phyloP scores from a whole-genome alignment of 441 rosid species.

The Adansonia rubrostipa region DNA sequence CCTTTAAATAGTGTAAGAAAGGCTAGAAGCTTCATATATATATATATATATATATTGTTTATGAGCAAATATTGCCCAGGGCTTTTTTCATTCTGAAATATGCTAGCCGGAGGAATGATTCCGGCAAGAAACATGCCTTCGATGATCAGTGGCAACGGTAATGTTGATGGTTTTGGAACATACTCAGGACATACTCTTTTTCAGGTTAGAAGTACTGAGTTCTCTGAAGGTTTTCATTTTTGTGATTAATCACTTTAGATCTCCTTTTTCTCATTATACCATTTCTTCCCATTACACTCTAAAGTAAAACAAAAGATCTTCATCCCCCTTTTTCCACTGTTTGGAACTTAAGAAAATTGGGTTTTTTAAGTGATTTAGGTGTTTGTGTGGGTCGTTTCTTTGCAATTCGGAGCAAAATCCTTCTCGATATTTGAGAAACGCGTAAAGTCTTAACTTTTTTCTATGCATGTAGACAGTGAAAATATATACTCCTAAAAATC shows the following conservation, averaged over 20 bases:
- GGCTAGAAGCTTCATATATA: not conserved
- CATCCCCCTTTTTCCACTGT: conserved; percentile 11
- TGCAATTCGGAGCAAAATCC: conserved; percentile 46
- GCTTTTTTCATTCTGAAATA: conserved; percentile 42
- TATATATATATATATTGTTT: not conserved
- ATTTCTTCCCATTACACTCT: not conserved
- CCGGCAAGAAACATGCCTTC: conserved; percentile 64
- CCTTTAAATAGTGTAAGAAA: not conserved
- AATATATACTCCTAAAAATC: conserved; percentile 18
- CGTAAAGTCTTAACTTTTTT: conserved; percentile 25
- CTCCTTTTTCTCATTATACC: not conserved
- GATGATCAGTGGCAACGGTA: conserved; percentile 47
- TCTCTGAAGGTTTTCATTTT: not conserved
- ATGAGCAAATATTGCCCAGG: not conserved
- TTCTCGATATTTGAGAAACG: conserved; percentile 53
- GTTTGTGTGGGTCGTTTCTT: conserved; percentile 27
- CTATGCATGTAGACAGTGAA: not conserved
- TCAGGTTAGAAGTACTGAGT: conserved; percentile 48
- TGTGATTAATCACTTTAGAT: conserved; percentile 1
- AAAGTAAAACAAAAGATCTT: conserved; percentile 15
- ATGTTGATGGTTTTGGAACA: conserved; percentile 49
- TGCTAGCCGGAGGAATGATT: conserved; percentile 65
- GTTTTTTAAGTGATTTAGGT: not conserved
- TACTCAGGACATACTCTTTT: conserved; percentile 48
- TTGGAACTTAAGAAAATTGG: conserved; percentile 19